phyloP scores from a whole-genome alignment of 495 filamentous ascomycete genomes.

The Aspergillus sclerotiicarbonarius region DNA sequence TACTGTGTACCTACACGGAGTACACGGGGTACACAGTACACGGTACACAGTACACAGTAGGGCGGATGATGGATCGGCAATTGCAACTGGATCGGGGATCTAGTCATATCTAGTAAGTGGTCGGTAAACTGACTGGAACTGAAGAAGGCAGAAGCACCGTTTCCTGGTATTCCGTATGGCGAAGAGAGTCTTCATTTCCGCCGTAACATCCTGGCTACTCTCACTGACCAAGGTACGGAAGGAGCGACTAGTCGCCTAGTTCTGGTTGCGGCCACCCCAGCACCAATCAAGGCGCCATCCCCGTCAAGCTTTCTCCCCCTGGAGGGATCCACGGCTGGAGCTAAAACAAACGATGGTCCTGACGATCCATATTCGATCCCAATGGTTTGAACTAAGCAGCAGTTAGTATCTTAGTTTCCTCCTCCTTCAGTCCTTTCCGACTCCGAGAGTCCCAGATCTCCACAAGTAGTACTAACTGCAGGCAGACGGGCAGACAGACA shows the following conservation, averaged over 20 bases:
- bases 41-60: too few species aligned
- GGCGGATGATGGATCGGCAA: too few species aligned
- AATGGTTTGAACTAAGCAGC: not conserved
- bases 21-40: too few species aligned
- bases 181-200: not conserved
- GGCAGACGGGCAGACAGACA: too few species aligned
- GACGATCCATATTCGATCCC: slow-evolving; percentile 1
- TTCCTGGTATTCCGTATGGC: too few species aligned
- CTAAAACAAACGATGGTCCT: not conserved
- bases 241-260: not conserved
- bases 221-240: slow-evolving; percentile 1
- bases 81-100: too few species aligned
- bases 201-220: not conserved
- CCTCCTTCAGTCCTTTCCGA: not conserved
- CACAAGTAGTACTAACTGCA: too few species aligned
- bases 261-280: not conserved
- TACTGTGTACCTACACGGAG: too few species aligned
- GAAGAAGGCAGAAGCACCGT: too few species aligned
- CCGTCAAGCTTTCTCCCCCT: slow-evolving; percentile 6
- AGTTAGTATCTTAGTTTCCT: not conserved
- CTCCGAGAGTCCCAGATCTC: too few species aligned
- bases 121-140: too few species aligned
- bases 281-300: slow-evolving; percentile 1
- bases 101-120: too few species aligned
- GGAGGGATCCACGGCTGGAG: slow-evolving; percentile 1